Evolutionary conservation across 768 basidiomycete species (phyloP).

Genomic region (Obba rivulosa): DNA sequence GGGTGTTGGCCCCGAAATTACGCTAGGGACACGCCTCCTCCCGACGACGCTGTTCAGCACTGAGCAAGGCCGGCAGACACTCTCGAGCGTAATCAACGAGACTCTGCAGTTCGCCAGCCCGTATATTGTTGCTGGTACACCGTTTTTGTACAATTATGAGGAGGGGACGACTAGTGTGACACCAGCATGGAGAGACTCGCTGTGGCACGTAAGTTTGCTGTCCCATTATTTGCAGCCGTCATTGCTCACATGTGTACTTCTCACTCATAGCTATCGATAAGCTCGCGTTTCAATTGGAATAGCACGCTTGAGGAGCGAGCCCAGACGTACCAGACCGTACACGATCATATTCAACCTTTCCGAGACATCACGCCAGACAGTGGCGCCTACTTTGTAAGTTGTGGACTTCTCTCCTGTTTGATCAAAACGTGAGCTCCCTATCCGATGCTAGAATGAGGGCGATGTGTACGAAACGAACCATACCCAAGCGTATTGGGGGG

Average conservation of each 20-base stretch:
- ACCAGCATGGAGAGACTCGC: constrained; percentile 22
- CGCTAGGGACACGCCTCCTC: constrained; percentile 24
- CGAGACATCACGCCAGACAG: constrained; percentile 20
- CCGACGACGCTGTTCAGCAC: constrained; percentile 21
- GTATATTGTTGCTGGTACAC: constrained; percentile 20
- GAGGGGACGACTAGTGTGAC: constrained; percentile 21
- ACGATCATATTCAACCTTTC: constrained; percentile 14
- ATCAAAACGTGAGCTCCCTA: too few relatives aligned
- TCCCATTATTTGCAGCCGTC: neutral
- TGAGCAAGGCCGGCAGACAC: constrained; percentile 14
- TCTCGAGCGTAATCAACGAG: constrained; percentile 15
- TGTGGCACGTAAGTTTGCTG: constrained; percentile 20
- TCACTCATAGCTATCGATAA: neutral
- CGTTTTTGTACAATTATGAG: constrained; percentile 12
- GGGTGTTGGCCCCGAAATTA: constrained; percentile 21
- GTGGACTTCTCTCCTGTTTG: neutral
- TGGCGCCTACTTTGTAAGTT: constrained; percentile 29
- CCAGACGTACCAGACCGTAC: constrained; percentile 8
- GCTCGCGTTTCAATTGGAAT: constrained; percentile 14
- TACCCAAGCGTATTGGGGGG: constrained; percentile 28
- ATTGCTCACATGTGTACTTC: neutral
- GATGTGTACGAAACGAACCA: constrained; percentile 30
- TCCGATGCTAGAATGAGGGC: constrained; percentile 25
- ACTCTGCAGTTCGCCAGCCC: constrained; percentile 19
- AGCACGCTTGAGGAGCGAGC: constrained; percentile 11